A percentile compares a stretch with the other conserved stretches of the same genome.
phyloP scores from a whole-genome alignment of 805 yeast species.

The Ascoidea tarda region DNA sequence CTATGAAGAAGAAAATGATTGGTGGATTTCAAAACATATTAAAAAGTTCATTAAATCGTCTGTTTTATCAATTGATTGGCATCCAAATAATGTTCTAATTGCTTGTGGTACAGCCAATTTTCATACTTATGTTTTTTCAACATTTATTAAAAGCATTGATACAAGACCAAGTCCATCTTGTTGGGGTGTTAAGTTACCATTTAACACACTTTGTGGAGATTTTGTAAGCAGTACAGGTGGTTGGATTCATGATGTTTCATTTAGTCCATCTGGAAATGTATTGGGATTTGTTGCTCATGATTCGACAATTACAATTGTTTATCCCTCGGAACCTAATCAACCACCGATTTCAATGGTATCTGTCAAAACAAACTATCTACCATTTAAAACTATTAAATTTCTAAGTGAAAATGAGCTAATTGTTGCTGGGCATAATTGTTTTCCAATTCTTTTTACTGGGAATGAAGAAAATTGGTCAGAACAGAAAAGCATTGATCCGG shows the following conservation, averaged over 20 bases:
- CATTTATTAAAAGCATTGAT: slow-evolving; percentile 82
- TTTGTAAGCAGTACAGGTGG: slow-evolving; percentile 56
- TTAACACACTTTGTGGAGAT: slow-evolving; percentile 83
- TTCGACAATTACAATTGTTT: slow-evolving; percentile 66
- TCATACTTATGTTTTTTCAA: slow-evolving; percentile 78
- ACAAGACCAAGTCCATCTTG: slow-evolving; percentile 63
- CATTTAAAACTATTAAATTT: slow-evolving; percentile 69
- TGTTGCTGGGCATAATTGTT: slow-evolving; percentile 88
- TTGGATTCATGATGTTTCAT: slow-evolving; percentile 86
- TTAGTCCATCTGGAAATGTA: slow-evolving; percentile 67
- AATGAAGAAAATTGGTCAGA: slow-evolving; percentile 49
- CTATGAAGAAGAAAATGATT: slow-evolving; percentile 89
- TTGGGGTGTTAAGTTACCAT: slow-evolving; percentile 95
- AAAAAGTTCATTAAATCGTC: slow-evolving; percentile 91
- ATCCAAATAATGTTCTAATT: slow-evolving; percentile 77
- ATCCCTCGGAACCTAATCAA: slow-evolving; percentile 35
- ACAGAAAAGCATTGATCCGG: slow-evolving; percentile 40
- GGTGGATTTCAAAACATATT: slow-evolving; percentile 99
- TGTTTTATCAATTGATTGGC: slow-evolving; percentile 78
- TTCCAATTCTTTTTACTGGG: slow-evolving; percentile 77
- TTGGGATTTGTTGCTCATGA: slow-evolving; percentile 81
- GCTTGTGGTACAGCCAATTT: slow-evolving; percentile 93
- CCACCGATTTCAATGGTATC: slow-evolving; percentile 48
- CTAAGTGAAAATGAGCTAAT: slow-evolving; percentile 50
- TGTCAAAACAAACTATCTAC: slow-evolving; percentile 56